A percentile compares a stretch with the other conserved stretches of the same genome.
Conservation (phyloP, 305 asterid genomes). For the Striga hermonthica region DNA sequence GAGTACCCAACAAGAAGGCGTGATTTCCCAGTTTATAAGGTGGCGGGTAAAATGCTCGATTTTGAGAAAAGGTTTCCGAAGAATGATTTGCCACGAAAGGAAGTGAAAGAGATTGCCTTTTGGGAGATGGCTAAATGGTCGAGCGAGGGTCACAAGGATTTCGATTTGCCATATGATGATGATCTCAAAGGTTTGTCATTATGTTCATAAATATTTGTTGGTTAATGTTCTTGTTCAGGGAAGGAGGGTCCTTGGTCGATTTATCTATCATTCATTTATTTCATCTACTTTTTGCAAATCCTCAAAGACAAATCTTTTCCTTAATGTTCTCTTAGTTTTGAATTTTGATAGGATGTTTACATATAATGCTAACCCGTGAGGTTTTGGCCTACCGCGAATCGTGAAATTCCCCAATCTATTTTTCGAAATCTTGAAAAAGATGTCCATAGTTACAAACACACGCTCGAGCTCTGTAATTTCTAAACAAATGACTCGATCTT, state of each 20-base stretch:
- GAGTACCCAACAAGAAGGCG: conserved; percentile 61
- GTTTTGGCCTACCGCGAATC: background rate
- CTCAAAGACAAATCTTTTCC: background rate
- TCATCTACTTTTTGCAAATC: no score
- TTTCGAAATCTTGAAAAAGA: background rate
- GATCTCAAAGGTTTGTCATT: conserved; percentile 48
- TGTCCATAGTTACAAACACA: background rate
- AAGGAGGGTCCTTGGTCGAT: background rate
- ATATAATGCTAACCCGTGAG: background rate
- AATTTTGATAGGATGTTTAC: background rate
- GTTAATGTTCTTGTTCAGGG: background rate
- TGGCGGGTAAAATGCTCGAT: conserved; percentile 66
- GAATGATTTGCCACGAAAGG: conserved; percentile 33
- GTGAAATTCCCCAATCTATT: background rate
- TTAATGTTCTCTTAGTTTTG: background rate
- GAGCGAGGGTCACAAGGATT: conserved; percentile 24
- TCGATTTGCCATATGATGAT: conserved; percentile 29
- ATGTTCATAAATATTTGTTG: conserved; percentile 6
- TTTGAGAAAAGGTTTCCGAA: conserved; percentile 68
- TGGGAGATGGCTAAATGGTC: conserved; percentile 40
- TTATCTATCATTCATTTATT: background rate
- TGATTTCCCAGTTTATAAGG: conserved; percentile 52
- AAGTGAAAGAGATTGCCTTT: conserved; percentile 42
- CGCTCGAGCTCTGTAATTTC: background rate
- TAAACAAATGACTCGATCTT: background rate